Base-by-base conservation (phyloP, 1,284 basidiomycete genomes). In the Porphyrellus sp. region DNA sequence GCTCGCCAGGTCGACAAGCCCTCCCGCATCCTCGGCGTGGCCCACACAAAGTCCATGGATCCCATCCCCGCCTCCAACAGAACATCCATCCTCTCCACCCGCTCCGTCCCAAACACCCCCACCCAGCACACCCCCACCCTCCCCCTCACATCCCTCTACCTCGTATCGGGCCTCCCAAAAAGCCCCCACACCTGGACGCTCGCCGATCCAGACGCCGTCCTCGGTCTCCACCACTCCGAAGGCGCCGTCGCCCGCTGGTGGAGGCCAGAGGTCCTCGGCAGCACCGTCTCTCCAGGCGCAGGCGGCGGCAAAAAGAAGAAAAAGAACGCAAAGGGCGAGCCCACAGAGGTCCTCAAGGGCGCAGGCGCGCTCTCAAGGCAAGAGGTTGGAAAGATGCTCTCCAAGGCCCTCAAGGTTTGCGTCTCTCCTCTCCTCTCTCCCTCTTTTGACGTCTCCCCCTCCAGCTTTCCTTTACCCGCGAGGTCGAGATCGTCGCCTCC, bases 401-500 rank as follows among this genome's bases (percentile, higher is more conserved):
- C 87, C 50, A 94, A 95, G 69, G 85, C 91, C 7, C 81, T 95
- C 69, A 96, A 97, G 79, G 89, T 91, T 56, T 52, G 72, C 0
- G 2, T 69, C 44, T 46, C 40, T n/a, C 46, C 5, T 48, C 45
- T 44, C 8, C 15, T 35, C 41, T 11, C 33, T 40, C 27, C 46
- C 24, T 49, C 35, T 30, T 56, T 27, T 41, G 55, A 52, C 55
- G 38, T 47, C 38, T 9, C 43, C 31, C 42, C 28, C 39, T 6
- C 37, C 38, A 89, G 88, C 82, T 91, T 45, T 89, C 89, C 16
- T 94, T 95, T 71, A 86, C 91, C 23, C 86, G 90, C 49, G 93
- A 95, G 73, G 91, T 98, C 45, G 95, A 98, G 68, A 89, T 98
- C 56, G 87, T 97, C 67, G 91, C 93, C 16, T 93, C 93, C 15